Evolutionary conservation across 371 early-diverging fungal species (phyloP).

Genomic region (Syncephalastrum monosporum): DNA sequence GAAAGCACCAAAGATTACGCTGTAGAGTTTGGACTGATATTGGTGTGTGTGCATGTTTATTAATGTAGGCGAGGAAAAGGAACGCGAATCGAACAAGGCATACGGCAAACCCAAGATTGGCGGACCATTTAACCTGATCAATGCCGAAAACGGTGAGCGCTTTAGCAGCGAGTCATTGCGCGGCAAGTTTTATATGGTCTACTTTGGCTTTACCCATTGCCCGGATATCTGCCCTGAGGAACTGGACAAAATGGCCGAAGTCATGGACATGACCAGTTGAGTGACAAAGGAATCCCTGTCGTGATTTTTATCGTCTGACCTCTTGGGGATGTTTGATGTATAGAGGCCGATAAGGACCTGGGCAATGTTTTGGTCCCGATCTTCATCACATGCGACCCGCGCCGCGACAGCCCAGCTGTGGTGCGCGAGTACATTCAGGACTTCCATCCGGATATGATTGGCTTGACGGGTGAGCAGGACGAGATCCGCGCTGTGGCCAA

Average conservation of each 20-base stretch:
- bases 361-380: constrained; percentile 78
- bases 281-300: neutral
- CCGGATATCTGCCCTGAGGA: constrained; percentile 99
- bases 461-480: constrained; percentile 87
- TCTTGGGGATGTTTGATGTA: neutral
- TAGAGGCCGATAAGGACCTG: constrained; percentile 48
- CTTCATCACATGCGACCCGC: constrained; percentile 96
- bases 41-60: neutral
- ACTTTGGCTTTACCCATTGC: constrained; percentile 98
- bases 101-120: constrained; percentile 91
- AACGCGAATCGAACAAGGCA: constrained; percentile 31
- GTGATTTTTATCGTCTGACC: constrained; percentile 12
- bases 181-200: constrained; percentile 86
- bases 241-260: constrained; percentile 94
- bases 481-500: constrained; percentile 85
- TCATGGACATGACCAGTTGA: constrained; percentile 68
- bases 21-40: neutral
- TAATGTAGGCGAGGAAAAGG: constrained; percentile 35
- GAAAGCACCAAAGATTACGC: constrained; percentile 6
- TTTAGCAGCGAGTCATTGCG: constrained; percentile 53
- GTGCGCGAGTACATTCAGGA: constrained; percentile 89
- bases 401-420: constrained; percentile 84
- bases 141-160: constrained; percentile 56
- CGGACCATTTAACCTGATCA: constrained; percentile 85
- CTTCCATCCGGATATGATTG: constrained; percentile 91